These are phyloP conservation scores for Delitschia confertaspora DNA, from an alignment of 495 filamentous ascomycete species.

Conservation along the genomic window DNA sequence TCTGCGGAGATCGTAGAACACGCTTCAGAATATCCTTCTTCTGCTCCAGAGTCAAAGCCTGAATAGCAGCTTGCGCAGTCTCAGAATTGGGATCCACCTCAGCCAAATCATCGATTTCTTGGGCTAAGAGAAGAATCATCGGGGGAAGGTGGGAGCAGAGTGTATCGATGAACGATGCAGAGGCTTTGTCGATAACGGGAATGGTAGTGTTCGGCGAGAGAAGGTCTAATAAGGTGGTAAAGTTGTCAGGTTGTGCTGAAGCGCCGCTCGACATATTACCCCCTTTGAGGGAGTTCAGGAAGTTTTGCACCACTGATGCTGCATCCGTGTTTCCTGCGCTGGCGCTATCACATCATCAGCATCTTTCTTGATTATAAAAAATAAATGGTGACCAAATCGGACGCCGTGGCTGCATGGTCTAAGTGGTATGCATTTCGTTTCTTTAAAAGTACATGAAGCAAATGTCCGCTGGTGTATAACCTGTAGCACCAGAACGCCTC, in stretches of 20 bases:
- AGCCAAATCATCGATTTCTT: slow-evolving; percentile 50
- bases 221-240: slow-evolving; percentile 80
- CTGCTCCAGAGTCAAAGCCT: slow-evolving; percentile 63
- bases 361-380: slow-evolving; percentile 2
- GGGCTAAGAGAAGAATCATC: slow-evolving; percentile 59
- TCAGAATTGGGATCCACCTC: slow-evolving; percentile 56
- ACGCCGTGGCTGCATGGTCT: slow-evolving; percentile 27
- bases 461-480: not conserved
- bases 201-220: slow-evolving; percentile 67
- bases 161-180: slow-evolving; percentile 56
- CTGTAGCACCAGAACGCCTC: slow-evolving; percentile 13
- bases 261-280: slow-evolving; percentile 37
- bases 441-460: not conserved
- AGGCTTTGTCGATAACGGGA: slow-evolving; percentile 60
- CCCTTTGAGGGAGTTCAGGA: slow-evolving; percentile 73
- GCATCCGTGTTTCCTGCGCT: slow-evolving; percentile 40
- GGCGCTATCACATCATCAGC: slow-evolving; percentile 22
- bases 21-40: slow-evolving; percentile 74
- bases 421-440: not conserved
- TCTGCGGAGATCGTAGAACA: slow-evolving; percentile 85
- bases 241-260: slow-evolving; percentile 47
- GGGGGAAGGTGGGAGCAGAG: slow-evolving; percentile 71
- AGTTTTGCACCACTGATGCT: slow-evolving; percentile 67
- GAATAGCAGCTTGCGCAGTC: slow-evolving; percentile 57
- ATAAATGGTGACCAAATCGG: slow-evolving; percentile 28